These are phyloP conservation scores for Picea sitchensis DNA, from an alignment of 75 land plant species.

Conservation along the genomic window DNA sequence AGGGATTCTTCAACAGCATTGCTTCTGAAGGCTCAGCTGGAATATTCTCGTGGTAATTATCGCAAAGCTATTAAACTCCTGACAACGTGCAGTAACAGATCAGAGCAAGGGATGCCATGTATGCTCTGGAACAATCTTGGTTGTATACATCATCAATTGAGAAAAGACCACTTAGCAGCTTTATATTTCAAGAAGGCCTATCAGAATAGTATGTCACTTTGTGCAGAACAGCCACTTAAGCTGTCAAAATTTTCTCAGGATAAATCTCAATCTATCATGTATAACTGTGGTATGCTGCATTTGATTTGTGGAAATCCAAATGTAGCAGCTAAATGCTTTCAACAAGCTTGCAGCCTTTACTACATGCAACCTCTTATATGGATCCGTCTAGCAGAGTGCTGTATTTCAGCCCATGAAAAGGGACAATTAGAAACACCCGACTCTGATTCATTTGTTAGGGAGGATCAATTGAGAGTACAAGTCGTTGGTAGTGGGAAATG, in stretches of 20 bases:
- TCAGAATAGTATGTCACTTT: constrained; percentile 24
- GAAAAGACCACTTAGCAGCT: constrained; percentile 58
- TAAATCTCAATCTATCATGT: constrained; percentile 69
- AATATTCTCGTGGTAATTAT: constrained; percentile 90
- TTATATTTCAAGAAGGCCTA: constrained; percentile 71
- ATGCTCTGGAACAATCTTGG: constrained; percentile 87
- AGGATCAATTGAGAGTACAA: constrained; percentile 39
- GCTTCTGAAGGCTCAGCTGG: constrained; percentile 87
- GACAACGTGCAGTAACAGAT: constrained; percentile 53
- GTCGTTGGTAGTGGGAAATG: constrained; percentile 83
- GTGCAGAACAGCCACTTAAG: constrained; percentile 49
- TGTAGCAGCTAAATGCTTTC: constrained; percentile 80
- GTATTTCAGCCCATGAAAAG: constrained; percentile 76
- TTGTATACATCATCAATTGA: constrained; percentile 72
- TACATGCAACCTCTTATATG: constrained; percentile 73
- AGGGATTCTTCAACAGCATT: constrained; percentile 76
- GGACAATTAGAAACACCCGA: constrained; percentile 42
- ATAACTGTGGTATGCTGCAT: constrained; percentile 86
- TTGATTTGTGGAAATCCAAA: constrained; percentile 82
- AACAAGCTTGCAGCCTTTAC: constrained; percentile 60
- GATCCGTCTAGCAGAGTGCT: constrained; percentile 94
- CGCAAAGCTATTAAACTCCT: constrained; percentile 86
- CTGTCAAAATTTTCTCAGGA: constrained; percentile 70
- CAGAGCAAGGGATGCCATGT: constrained; percentile 51
- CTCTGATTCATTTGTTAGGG: constrained; percentile 5